Conservation (phyloP, 331 rosid species). For the Quercus phellos region DNA sequence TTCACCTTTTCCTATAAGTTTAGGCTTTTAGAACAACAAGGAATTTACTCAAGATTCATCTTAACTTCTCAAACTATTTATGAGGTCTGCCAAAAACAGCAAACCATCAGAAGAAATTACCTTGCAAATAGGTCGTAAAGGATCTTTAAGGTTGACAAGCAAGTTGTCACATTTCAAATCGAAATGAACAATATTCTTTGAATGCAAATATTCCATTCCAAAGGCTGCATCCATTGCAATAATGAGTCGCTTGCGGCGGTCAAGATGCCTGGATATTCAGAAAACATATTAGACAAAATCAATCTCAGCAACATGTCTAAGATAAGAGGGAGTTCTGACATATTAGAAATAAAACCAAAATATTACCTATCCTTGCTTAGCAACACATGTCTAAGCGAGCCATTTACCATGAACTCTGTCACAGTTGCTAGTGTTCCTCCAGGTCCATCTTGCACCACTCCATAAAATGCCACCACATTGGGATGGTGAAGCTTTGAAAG, state of each 20-base stretch:
- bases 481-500: constrained; percentile 84
- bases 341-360: constrained; percentile 9
- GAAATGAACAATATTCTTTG: constrained; percentile 89
- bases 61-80: background rate
- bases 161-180: constrained; percentile 92
- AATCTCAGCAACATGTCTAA: background rate
- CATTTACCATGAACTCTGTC: constrained; percentile 86
- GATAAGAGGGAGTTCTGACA: background rate
- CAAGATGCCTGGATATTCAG: constrained; percentile 31
- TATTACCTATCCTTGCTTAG: constrained; percentile 44
- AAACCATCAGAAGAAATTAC: constrained; percentile 21
- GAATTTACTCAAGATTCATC: too few species aligned
- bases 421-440: constrained; percentile 84
- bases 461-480: constrained; percentile 82
- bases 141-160: constrained; percentile 83
- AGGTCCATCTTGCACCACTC: constrained; percentile 84
- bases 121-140: constrained; percentile 89
- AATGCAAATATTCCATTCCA: constrained; percentile 94
- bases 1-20: too few species aligned
- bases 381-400: constrained; percentile 76
- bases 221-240: constrained; percentile 93
- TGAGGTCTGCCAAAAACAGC: background rate
- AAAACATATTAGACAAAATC: background rate
- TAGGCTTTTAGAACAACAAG: too few species aligned
- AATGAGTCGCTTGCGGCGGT: constrained; percentile 46